Conservation (phyloP, 768 basidiomycete genomes). For the Boletus rex-veris region DNA sequence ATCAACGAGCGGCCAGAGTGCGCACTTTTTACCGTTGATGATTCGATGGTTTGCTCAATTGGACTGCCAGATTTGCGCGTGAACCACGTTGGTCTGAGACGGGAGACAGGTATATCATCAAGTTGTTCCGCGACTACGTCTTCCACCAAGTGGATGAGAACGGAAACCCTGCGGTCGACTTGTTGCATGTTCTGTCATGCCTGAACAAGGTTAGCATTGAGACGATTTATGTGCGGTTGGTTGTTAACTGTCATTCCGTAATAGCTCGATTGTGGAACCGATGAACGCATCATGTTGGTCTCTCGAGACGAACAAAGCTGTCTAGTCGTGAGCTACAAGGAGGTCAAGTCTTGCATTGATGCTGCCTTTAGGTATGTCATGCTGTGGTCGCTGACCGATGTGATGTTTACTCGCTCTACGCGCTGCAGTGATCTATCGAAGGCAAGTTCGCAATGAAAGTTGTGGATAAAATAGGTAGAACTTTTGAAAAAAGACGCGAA, state of each 20-base stretch:
- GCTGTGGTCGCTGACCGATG: not conserved
- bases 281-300: slow-evolving; percentile 93
- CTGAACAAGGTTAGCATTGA: slow-evolving; percentile 76
- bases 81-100: slow-evolving; percentile 98
- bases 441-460: slow-evolving; percentile 17
- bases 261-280: slow-evolving; percentile 88
- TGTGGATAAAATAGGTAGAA: slow-evolving; percentile 60
- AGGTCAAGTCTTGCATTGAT: slow-evolving; percentile 82
- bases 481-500: slow-evolving; percentile 63
- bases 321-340: slow-evolving; percentile 89
- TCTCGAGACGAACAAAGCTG: slow-evolving; percentile 96
- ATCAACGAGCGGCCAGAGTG: slow-evolving; percentile 99
- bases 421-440: slow-evolving; percentile 45
- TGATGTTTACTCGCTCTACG: not conserved
- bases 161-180: slow-evolving; percentile 83
- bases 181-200: slow-evolving; percentile 87
- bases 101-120: slow-evolving; percentile 96
- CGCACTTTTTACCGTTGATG: slow-evolving; percentile 29
- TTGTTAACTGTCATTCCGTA: not conserved
- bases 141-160: slow-evolving; percentile 96
- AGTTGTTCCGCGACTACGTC: slow-evolving; percentile 96
- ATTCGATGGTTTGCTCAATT: not conserved
- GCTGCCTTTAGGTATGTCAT: slow-evolving; percentile 70
- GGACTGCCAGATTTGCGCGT: slow-evolving; percentile 75
- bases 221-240: not conserved